A percentile compares a stretch with the other conserved stretches of the same genome.
phyloP scores from a whole-genome alignment of 2,329 filamentous ascomycete species.

The Fusarium azukiicola region DNA sequence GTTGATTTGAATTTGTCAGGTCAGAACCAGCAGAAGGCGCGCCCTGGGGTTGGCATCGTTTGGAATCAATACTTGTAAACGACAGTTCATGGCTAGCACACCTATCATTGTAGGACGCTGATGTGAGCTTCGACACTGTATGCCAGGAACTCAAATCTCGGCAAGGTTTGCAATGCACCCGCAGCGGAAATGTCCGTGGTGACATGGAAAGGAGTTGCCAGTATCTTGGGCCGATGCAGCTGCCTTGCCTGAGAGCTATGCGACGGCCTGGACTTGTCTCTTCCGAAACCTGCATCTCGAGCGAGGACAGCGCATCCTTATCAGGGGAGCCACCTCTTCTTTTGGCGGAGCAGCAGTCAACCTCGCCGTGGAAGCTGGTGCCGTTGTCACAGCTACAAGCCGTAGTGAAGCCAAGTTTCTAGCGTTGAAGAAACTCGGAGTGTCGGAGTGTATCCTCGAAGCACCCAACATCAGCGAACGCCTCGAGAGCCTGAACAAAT shows the following conservation, averaged over 20 bases:
- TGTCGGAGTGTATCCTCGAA: not conserved
- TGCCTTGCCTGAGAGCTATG: conserved; percentile 31
- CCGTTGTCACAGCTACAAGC: not conserved
- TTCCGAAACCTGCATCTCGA: conserved; percentile 28
- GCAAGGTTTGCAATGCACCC: not conserved
- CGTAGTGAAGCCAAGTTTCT: not conserved
- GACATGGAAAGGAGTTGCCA: not conserved
- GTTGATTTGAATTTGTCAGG: not conserved
- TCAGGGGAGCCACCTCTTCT: conserved; percentile 4
- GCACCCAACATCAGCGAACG: conserved; percentile 6
- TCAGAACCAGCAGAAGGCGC: not conserved
- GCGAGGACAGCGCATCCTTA: conserved; percentile 16
- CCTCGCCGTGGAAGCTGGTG: not conserved
- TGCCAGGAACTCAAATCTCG: not conserved
- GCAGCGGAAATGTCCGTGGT: not conserved
- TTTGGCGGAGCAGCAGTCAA: conserved; percentile 5
- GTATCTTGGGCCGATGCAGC: conserved; percentile 33
- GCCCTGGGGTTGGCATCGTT: not conserved
- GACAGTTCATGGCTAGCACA: not conserved
- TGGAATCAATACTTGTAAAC: not conserved
- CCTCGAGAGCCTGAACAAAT: not conserved
- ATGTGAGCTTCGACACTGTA: not conserved
- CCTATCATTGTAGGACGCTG: not conserved
- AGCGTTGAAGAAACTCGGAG: not conserved
- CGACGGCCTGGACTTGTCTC: conserved; percentile 36